These are phyloP conservation scores for Limonium bicolor DNA, from an alignment of 148 eudicot genomes.

Conservation along the genomic window DNA sequence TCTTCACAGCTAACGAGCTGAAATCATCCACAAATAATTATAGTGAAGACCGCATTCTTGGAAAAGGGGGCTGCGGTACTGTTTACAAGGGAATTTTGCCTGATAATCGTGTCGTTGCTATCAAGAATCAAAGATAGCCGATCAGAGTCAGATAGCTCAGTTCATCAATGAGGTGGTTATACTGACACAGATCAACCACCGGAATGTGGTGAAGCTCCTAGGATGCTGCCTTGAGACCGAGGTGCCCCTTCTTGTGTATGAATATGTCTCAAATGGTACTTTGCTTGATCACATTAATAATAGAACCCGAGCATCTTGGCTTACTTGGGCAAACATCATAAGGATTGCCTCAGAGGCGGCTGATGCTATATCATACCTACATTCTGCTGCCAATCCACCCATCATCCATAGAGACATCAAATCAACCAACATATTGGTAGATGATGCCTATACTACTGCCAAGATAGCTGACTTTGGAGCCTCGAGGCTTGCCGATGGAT, in stretches of 20 bases:
- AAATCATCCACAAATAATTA: constrained; percentile 19
- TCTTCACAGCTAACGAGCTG: constrained; percentile 11
- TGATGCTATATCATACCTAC: constrained; percentile 22
- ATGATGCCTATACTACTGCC: constrained; percentile 13
- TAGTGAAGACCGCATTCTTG: constrained; percentile 10
- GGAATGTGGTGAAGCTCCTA: constrained; percentile 9
- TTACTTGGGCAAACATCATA: constrained; percentile 5
- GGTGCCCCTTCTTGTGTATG: constrained; percentile 16
- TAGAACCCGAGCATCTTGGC: neutral
- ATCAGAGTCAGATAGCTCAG: constrained; percentile 8
- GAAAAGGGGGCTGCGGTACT: constrained; percentile 20
- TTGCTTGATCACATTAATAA: constrained; percentile 15
- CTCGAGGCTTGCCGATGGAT: constrained; percentile 18
- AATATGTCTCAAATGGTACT: constrained; percentile 13
- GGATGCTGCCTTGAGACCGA: constrained; percentile 15
- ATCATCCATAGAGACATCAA: constrained; percentile 28
- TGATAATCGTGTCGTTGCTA: constrained; percentile 6
- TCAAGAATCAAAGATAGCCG: constrained; percentile 18
- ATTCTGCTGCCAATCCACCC: constrained; percentile 12
- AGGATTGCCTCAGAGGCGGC: constrained; percentile 21
- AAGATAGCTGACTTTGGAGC: constrained; percentile 29
- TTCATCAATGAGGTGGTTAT: constrained; percentile 11
- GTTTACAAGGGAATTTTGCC: constrained; percentile 14
- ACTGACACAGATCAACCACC: constrained; percentile 8
- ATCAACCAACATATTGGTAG: constrained; percentile 21